Evolutionary conservation across 2,329 filamentous ascomycete species (phyloP), one percentile per base, ranked within the genome.

Genomic region (Pseudocercospora pini-densiflorae): DNA sequence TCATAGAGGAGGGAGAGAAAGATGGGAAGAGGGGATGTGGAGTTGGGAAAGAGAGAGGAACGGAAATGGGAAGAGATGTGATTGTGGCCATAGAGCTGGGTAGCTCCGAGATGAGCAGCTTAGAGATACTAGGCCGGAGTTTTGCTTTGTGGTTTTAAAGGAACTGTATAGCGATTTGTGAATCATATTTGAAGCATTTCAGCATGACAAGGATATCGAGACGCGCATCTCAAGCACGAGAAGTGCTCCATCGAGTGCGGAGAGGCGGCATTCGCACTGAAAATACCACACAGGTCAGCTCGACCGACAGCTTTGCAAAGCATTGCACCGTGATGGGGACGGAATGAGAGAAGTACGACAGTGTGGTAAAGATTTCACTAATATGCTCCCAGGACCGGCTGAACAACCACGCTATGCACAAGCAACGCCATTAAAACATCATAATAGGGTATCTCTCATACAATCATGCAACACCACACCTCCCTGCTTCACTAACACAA

Each of bases 1-100:
- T 62, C 55, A 29, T 45, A 64, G 63, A 59, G 62, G 29, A n/a
- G n/a, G n/a, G n/a, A n/a, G n/a, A n/a, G n/a, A n/a, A n/a, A 51
- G 3, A 8, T 3, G 40, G 23, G 3, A 1, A 9, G 12, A 6
- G 19, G 45, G 45, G 8, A 14, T 2, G 54, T 9, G 5, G 54
- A 14, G 12, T 24, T 27, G n/a, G 54, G 24, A 14, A 2, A 23
- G 9, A 19, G 2, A 23, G 31, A 55, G 24, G 14, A 16, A 19
- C 27, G 21, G 3, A 31, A 21, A 10, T 27, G 3, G 53, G 1
- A 8, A 16, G 8, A 5, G 36, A n/a, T 40, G 4, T n/a, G 36
- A 14, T 6, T n/a, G 2, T 49, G 47, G 47, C 7, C 7, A 9
- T 19, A 6, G n/a, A 19, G 16, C 40, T 19, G 40, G 16, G 40